Evolutionary conservation across 768 basidiomycete genomes (phyloP), one percentile per base, ranked within the genome.

Genomic region (Kwoniella bestiolae): DNA sequence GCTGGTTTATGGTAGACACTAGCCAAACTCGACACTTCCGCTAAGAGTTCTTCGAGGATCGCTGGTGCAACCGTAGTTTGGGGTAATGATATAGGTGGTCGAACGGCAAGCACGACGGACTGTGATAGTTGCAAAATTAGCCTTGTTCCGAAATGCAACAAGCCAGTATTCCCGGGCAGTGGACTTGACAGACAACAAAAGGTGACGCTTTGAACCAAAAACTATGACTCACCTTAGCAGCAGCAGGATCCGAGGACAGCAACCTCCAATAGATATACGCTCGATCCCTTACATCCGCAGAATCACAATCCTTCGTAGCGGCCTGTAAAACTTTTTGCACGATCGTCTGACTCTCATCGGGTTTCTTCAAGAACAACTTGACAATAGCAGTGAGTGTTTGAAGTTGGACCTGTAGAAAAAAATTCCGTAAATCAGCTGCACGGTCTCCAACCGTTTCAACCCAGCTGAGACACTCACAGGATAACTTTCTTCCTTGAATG

Each of bases 231-330:
- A 91, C 94, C 86, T 97, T 99, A 0, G 96, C 95, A 18, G 95
- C 93, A 2, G 87, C 91, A 0, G 94, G 92, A 80, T 99, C 95
- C 61, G 92, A 94, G 5, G 92, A 95, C 28, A 99, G 81, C 68
- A 99, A 77, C 66, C 96, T 85, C 96, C 96, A 99, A 76, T 98
- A 98, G 44, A 98, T 95, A 77, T 98, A 99, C 1, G 96, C 96
- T 53, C 94, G 86, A 80, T 99, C 96, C 45, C 96, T 86, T 16
- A 99, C 92, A 79, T 98, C 95, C 12, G 96, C 92, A 5, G 90
- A 94, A 74, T 99, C 96, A 72, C 94, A 96, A 71, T 94, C 93
- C 77, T 94, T 97, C 3, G 96, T 99, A 0, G 96, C 96, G 0
- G 92, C 94, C 67, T 91, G 89, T 45, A 98, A 83, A 2, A 97